A percentile compares a stretch with the other conserved stretches of the same genome.
These are phyloP conservation scores for Boletus semigastroideus DNA, from an alignment of 1,284 basidiomycete genomes.

Conservation along the genomic window DNA sequence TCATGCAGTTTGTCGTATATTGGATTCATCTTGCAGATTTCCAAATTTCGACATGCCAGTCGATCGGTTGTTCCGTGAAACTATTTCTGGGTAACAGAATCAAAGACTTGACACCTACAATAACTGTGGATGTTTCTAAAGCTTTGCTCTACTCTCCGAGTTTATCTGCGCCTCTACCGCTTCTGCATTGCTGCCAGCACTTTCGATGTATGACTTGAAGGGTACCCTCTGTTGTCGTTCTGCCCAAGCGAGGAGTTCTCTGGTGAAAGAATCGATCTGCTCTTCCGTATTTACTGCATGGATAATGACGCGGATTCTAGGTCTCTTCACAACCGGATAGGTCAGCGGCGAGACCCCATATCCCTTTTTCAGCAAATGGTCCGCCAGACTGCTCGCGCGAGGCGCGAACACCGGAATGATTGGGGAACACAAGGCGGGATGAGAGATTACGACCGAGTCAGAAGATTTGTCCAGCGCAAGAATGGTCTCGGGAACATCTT, in stretches of 20 bases:
- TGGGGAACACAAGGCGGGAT: constrained; percentile 12
- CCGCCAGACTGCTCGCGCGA: neutral
- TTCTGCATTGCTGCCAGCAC: neutral
- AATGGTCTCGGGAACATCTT: constrained; percentile 8
- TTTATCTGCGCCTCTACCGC: neutral
- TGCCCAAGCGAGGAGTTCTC: constrained; percentile 13
- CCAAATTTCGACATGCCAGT: too few relatives aligned
- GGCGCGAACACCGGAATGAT: constrained; percentile 22
- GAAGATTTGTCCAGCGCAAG: constrained; percentile 4
- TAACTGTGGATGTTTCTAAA: neutral
- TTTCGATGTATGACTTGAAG: neutral
- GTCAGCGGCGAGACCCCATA: constrained; percentile 14
- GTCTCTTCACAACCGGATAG: constrained; percentile 12
- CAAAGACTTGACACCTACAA: too few relatives aligned
- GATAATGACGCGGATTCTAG: constrained; percentile 18
- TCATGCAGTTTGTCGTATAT: neutral
- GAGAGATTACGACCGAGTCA: neutral
- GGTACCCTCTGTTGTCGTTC: neutral
- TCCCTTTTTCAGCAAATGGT: constrained; percentile 13
- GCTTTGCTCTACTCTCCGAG: constrained; percentile 6
- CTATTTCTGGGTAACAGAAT: too few relatives aligned
- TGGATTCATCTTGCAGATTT: too few relatives aligned
- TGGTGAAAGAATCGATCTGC: constrained; percentile 15
- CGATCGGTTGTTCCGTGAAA: too few relatives aligned
- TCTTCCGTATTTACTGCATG: constrained; percentile 21